phyloP scores from a whole-genome alignment of 179 eudicot genomes.

The Spinacia oleracea region DNA sequence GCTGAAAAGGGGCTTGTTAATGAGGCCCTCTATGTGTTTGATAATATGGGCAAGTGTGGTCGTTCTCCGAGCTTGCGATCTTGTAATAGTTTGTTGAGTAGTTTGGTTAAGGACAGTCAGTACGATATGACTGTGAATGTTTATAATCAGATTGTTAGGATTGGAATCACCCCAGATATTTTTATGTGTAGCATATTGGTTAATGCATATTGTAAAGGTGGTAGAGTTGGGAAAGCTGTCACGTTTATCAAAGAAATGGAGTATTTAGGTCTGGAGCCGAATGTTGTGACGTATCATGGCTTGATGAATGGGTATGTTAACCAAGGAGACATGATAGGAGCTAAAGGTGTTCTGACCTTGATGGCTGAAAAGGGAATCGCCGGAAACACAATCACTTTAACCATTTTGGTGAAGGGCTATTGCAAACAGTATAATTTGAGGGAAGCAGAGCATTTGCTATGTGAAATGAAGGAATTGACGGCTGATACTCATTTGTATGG shows the following conservation, averaged over 20 bases:
- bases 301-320: conserved; percentile 76
- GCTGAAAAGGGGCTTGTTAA: conserved; percentile 54
- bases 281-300: conserved; percentile 61
- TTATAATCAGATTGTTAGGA: conserved; percentile 59
- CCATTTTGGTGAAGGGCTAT: conserved; percentile 68
- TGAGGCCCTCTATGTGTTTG: conserved; percentile 77
- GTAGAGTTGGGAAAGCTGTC: conserved; percentile 47
- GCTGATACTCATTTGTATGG: conserved; percentile 62
- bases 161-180: conserved; percentile 63
- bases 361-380: conserved; percentile 52
- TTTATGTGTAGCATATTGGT: conserved; percentile 66
- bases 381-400: conserved; percentile 52
- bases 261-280: conserved; percentile 58
- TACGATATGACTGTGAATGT: conserved; percentile 45
- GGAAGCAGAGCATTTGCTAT: conserved; percentile 67
- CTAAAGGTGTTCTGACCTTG: conserved; percentile 50
- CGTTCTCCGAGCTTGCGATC: conserved; percentile 59
- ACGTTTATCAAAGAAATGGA: conserved; percentile 55
- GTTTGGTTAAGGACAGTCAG: conserved; percentile 58
- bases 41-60: conserved; percentile 67
- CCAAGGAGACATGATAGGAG: conserved; percentile 54
- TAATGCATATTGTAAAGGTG: conserved; percentile 70
- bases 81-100: conserved; percentile 71
- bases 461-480: conserved; percentile 44
- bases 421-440: conserved; percentile 50